phyloP scores from a whole-genome alignment of 1,284 basidiomycete species.

The Lentinula novae-zelandiae region DNA sequence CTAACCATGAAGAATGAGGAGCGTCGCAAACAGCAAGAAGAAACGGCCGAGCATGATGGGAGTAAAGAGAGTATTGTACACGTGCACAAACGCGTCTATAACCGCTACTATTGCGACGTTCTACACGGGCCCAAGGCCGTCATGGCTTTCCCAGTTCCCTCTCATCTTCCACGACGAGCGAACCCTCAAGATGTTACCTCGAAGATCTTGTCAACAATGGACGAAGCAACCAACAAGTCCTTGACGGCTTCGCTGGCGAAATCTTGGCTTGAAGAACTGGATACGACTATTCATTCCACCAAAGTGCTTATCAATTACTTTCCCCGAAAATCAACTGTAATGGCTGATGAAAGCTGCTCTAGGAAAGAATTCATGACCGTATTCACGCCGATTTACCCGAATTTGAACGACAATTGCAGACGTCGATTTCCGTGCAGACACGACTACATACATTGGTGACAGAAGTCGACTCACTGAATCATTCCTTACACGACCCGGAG shows the following conservation, averaged over 20 bases:
- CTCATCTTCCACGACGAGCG: constrained; percentile 54
- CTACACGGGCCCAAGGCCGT: constrained; percentile 4
- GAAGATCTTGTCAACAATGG: constrained; percentile 63
- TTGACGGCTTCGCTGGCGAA: constrained; percentile 56
- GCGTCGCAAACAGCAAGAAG: constrained; percentile 40
- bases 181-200: constrained; percentile 60
- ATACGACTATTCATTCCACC: constrained; percentile 61
- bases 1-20: constrained; percentile 52
- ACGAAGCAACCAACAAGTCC: constrained; percentile 51
- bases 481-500: constrained; percentile 51
- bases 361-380: constrained; percentile 66
- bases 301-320: constrained; percentile 44
- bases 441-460: constrained; percentile 48
- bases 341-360: constrained; percentile 4
- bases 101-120: not conserved
- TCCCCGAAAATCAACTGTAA: not conserved
- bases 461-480: constrained; percentile 49
- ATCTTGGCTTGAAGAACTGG: constrained; percentile 68
- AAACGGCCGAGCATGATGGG: constrained; percentile 39
- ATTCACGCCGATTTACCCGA: constrained; percentile 58
- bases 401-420: constrained; percentile 61
- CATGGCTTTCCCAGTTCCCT: constrained; percentile 72
- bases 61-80: not conserved
- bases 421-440: constrained; percentile 60
- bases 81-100: constrained; percentile 6